Percentiles rank a stretch among this genome's conserved stretches.
These are phyloP conservation scores for Bocquillonia castaneifolia DNA, from an alignment of 441 rosid genomes.

Conservation along the genomic window DNA sequence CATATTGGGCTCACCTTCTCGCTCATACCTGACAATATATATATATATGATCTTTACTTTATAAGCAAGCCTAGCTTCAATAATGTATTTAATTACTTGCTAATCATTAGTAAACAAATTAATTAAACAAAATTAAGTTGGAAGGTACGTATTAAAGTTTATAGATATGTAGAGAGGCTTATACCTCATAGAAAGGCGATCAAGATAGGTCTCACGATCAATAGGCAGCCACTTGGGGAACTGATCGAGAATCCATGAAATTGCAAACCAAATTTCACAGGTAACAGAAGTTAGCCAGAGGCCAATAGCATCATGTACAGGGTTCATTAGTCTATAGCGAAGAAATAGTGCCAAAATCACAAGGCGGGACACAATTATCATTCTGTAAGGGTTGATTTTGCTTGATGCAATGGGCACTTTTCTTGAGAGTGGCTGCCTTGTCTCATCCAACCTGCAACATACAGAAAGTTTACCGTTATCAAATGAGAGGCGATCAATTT, in stretches of 20 bases:
- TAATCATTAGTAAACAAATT: too few relatives aligned
- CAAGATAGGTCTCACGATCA: slow-evolving; percentile 84
- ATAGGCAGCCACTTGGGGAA: slow-evolving; percentile 93
- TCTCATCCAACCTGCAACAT: slow-evolving; percentile 69
- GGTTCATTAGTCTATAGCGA: slow-evolving; percentile 75
- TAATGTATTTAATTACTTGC: too few relatives aligned
- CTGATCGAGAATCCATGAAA: slow-evolving; percentile 97
- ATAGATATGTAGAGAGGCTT: background rate
- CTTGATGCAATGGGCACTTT: slow-evolving; percentile 93
- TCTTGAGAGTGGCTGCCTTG: slow-evolving; percentile 82
- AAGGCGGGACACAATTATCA: slow-evolving; percentile 84
- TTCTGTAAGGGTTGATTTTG: slow-evolving; percentile 84
- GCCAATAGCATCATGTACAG: slow-evolving; percentile 80
- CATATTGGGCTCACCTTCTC: slow-evolving; percentile 82
- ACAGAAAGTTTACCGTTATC: background rate
- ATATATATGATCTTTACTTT: too few relatives aligned
- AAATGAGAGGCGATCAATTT: background rate
- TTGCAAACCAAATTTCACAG: slow-evolving; percentile 92
- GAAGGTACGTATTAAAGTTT: too few relatives aligned
- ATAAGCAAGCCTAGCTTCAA: background rate
- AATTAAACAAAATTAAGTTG: background rate
- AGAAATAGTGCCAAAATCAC: slow-evolving; percentile 64
- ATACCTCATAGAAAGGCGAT: slow-evolving; percentile 83
- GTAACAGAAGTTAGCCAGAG: slow-evolving; percentile 86
- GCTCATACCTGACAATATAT: slow-evolving; percentile 81